phyloP scores from a whole-genome alignment of 352 stramenopile species.

The Phytophthora agathidicida region DNA sequence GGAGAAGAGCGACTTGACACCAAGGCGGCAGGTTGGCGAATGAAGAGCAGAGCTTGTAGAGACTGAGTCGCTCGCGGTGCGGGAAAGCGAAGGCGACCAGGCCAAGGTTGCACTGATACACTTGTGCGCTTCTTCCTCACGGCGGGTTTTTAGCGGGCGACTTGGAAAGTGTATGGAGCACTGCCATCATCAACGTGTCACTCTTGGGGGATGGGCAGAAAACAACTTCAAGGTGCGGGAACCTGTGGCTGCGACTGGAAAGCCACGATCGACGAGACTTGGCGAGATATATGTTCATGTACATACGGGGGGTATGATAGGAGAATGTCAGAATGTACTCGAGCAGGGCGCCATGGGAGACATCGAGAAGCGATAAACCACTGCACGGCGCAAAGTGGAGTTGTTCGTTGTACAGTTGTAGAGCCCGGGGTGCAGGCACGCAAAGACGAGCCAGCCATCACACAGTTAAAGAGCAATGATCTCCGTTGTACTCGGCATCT shows the following conservation, averaged over 20 bases:
- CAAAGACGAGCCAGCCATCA: background rate
- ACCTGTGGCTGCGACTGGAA: background rate
- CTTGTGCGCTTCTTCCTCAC: constrained; percentile 23
- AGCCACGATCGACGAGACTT: too few species aligned
- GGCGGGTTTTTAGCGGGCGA: constrained; percentile 19
- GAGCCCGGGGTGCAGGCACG: background rate
- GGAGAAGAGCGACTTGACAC: constrained; percentile 9
- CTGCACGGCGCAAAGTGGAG: too few species aligned
- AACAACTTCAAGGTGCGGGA: constrained; percentile 20
- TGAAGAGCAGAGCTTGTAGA: constrained; percentile 5
- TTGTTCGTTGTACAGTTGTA: constrained; percentile 1
- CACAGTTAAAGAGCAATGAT: constrained; percentile 15
- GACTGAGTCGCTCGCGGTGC: background rate
- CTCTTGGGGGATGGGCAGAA: constrained; percentile 1
- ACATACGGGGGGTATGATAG: too few species aligned
- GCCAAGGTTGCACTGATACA: constrained; percentile 5
- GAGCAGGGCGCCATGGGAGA: too few species aligned
- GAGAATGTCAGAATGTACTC: too few species aligned
- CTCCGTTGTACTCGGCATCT: constrained; percentile 8
- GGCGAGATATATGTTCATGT: too few species aligned
- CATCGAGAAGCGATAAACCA: too few species aligned
- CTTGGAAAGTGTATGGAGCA: constrained; percentile 16
- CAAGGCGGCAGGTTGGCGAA: constrained; percentile 34
- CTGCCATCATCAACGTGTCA: constrained; percentile 24
- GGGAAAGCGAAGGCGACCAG: constrained; percentile 15